Conservation (phyloP, 345 rosid species). For the Clarkia xantiana region DNA sequence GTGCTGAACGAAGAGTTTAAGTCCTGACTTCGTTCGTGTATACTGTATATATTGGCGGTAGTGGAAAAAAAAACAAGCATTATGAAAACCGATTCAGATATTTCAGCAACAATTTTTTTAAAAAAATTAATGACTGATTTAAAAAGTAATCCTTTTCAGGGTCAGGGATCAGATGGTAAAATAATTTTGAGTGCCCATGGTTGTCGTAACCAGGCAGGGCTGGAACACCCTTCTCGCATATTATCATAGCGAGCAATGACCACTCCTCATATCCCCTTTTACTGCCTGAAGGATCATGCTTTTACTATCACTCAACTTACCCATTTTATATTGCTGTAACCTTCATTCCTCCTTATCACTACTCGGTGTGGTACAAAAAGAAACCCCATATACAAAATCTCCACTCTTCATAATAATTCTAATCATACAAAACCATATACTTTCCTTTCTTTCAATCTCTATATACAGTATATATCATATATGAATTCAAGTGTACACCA, state of each 20-base stretch:
- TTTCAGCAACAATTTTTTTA: too few relatives aligned
- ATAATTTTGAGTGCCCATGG: constrained; percentile 22
- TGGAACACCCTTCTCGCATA: constrained; percentile 39
- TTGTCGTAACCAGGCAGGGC: constrained; percentile 46
- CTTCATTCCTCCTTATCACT: background rate
- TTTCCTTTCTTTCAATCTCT: background rate
- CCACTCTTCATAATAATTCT: background rate
- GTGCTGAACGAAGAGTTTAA: too few relatives aligned
- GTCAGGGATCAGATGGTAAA: constrained; percentile 33
- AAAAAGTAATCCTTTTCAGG: constrained; percentile 2
- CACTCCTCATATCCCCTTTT: constrained; percentile 52
- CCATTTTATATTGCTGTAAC: background rate
- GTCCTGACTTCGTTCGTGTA: too few relatives aligned
- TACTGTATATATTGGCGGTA: too few relatives aligned
- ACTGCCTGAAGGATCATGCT: constrained; percentile 43
- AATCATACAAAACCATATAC: background rate
- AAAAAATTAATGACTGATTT: too few relatives aligned
- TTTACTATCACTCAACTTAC: fast-evolving
- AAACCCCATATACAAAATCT: background rate
- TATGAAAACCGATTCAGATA: too few relatives aligned
- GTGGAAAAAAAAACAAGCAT: too few relatives aligned
- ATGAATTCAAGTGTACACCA: too few relatives aligned
- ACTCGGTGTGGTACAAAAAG: constrained; percentile 24
- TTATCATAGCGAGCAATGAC: constrained; percentile 10
- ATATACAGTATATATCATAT: background rate